Conservation (phyloP, 192 early-diverging fungal genomes). For the Lunasporangiospora selenospora region DNA sequence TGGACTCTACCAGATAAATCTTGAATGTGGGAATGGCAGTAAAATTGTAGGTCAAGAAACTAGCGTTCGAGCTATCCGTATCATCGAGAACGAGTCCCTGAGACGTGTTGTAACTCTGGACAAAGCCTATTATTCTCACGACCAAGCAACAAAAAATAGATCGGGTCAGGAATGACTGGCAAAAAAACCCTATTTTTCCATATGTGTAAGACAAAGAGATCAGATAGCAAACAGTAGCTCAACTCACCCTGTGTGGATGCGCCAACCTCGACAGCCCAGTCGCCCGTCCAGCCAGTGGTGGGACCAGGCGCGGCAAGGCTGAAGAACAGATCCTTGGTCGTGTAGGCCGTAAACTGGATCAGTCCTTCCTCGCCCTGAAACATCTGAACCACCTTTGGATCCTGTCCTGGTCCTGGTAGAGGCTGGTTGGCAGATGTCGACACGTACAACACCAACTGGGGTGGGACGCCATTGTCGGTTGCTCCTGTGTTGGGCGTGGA, state of each 20-base stretch:
- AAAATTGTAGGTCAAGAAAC: constrained; percentile 40
- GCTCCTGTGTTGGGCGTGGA: constrained; percentile 15
- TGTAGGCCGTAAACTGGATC: constrained; percentile 37
- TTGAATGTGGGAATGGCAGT: constrained; percentile 32
- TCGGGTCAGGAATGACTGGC: neutral
- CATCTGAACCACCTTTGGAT: constrained; percentile 4
- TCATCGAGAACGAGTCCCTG: constrained; percentile 46
- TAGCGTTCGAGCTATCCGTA: constrained; percentile 43
- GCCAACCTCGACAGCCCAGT: constrained; percentile 45
- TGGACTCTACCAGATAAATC: constrained; percentile 18
- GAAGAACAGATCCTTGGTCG: constrained; percentile 36
- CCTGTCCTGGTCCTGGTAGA: constrained; percentile 43
- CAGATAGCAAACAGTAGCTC: too few species aligned
- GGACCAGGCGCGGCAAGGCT: constrained; percentile 24
- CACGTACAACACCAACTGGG: constrained; percentile 20
- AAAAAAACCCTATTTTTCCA: too few species aligned
- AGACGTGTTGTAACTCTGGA: constrained; percentile 15
- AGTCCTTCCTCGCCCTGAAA: constrained; percentile 16
- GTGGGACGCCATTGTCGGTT: neutral
- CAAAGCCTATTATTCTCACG: constrained; percentile 12
- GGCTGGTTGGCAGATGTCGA: constrained; percentile 28
- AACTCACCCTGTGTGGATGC: constrained; percentile 44
- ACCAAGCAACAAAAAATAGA: constrained; percentile 5
- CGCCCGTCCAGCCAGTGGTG: constrained; percentile 15
- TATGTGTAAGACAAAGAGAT: too few species aligned